Conservation (phyloP, 176 grass and related monocot genomes). For the Themeda triandra region DNA sequence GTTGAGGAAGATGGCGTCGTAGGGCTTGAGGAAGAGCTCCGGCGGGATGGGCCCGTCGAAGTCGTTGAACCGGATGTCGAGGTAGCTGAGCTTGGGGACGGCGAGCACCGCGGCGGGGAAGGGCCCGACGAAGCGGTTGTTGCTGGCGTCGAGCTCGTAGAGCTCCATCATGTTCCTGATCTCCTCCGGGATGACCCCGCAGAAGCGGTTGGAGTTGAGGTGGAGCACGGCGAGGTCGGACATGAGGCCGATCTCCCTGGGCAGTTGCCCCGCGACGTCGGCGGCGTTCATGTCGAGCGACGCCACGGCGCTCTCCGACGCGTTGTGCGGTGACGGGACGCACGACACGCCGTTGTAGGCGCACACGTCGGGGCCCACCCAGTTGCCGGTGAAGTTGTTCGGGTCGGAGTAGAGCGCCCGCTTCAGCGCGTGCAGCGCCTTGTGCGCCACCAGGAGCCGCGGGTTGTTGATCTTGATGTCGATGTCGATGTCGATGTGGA, state of each 20-base stretch:
- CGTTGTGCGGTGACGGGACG: not conserved
- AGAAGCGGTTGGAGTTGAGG: constrained; percentile 52
- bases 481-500: constrained; percentile 11
- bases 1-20: constrained; percentile 44
- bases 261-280: constrained; percentile 39
- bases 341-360: constrained; percentile 35
- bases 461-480: constrained; percentile 32
- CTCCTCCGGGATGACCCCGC: constrained; percentile 39
- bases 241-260: constrained; percentile 35
- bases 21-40: constrained; percentile 33
- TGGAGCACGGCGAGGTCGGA: constrained; percentile 40
- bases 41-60: constrained; percentile 50
- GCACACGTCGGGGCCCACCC: constrained; percentile 36
- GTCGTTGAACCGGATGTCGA: constrained; percentile 63
- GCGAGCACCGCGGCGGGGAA: constrained; percentile 20
- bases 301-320: constrained; percentile 10
- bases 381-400: constrained; percentile 29
- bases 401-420: constrained; percentile 14
- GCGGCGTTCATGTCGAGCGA: constrained; percentile 35
- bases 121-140: constrained; percentile 38
- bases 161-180: constrained; percentile 13
- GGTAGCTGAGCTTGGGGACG: constrained; percentile 30
- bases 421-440: constrained; percentile 13
- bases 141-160: constrained; percentile 45
- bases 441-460: not conserved